Evolutionary conservation across 495 filamentous ascomycete species (phyloP).

Genomic region (Podospora conica): DNA sequence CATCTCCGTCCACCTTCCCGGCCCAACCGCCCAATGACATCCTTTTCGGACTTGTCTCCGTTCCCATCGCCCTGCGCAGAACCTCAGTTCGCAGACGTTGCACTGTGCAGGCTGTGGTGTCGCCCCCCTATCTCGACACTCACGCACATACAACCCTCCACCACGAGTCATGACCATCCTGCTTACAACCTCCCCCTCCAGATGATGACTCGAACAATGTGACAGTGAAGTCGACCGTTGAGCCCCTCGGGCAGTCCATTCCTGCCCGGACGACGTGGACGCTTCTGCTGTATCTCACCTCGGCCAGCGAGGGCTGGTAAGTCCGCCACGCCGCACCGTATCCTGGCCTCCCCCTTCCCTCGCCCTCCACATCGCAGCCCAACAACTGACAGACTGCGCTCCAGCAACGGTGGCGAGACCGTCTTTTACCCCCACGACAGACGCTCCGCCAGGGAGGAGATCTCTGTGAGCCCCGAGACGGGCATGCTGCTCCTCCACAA

Average conservation of each 20-base stretch:
- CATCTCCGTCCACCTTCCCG: neutral
- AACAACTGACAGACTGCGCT: neutral
- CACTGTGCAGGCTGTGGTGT: neutral
- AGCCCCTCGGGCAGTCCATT: constrained; percentile 6
- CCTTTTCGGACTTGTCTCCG: neutral
- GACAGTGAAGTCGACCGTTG: constrained; percentile 40
- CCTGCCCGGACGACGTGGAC: constrained; percentile 89
- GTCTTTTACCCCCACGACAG: constrained; percentile 80
- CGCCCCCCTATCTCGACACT: neutral
- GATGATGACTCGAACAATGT: constrained; percentile 76
- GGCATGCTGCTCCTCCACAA: constrained; percentile 83
- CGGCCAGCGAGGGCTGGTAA: constrained; percentile 39
- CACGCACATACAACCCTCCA: neutral
- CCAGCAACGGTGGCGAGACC: constrained; percentile 71
- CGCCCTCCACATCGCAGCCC: neutral
- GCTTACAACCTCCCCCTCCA: constrained; percentile 27
- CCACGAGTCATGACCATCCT: neutral
- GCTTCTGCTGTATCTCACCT: constrained; percentile 78
- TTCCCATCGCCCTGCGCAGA: neutral
- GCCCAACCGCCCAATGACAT: neutral
- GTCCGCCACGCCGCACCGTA: neutral
- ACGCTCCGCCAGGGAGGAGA: constrained; percentile 49
- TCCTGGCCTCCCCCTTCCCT: neutral
- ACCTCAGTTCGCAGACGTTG: neutral
- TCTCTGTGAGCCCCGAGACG: constrained; percentile 65